phyloP scores from a whole-genome alignment of 768 basidiomycete genomes.

The Leccinum truebloodii region DNA sequence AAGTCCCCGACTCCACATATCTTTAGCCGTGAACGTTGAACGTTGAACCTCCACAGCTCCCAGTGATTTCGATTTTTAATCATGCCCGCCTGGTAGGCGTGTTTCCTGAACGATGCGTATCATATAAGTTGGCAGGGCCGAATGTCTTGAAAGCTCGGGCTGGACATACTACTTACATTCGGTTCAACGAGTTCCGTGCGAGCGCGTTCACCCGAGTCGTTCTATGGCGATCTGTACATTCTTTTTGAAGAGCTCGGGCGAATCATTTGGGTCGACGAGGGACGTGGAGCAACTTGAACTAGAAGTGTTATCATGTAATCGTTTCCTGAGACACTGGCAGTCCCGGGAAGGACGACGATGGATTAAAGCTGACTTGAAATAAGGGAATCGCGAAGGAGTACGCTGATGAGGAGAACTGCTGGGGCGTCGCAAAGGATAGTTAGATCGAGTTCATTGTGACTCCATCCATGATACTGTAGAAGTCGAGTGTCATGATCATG shows the following conservation, averaged over 20 bases:
- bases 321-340: constrained; percentile 31
- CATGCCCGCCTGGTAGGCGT: constrained; percentile 43
- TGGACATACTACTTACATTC: constrained; percentile 55
- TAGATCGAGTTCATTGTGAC: too few relatives aligned
- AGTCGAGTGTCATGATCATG: too few relatives aligned
- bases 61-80: too few relatives aligned
- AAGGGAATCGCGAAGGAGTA: constrained; percentile 22
- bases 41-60: too few relatives aligned
- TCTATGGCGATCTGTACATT: constrained; percentile 51
- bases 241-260: constrained; percentile 60
- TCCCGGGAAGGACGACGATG: constrained; percentile 11
- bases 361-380: constrained; percentile 5
- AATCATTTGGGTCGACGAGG: constrained; percentile 30
- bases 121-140: not conserved
- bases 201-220: constrained; percentile 48
- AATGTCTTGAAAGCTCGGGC: not conserved
- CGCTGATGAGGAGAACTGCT: constrained; percentile 11
- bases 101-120: constrained; percentile 42
- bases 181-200: constrained; percentile 48
- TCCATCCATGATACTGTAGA: too few relatives aligned
- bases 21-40: too few relatives aligned
- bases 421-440: constrained; percentile 1
- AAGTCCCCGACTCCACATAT: too few relatives aligned
- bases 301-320: not conserved
- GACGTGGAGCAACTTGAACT: constrained; percentile 5